phyloP scores from a whole-genome alignment of 306 rosid species.

The Trifolium pratense region DNA sequence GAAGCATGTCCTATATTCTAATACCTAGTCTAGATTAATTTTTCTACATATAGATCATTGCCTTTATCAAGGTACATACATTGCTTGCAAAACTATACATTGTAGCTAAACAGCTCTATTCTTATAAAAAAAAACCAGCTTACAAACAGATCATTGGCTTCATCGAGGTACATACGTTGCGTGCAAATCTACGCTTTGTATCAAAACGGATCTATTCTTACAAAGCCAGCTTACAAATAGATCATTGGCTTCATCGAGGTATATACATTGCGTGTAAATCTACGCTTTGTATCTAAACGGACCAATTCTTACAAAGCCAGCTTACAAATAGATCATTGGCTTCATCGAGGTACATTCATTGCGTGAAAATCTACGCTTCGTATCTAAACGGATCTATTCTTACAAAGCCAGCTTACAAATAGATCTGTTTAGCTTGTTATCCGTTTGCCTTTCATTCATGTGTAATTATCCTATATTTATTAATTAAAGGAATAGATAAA shows the following conservation, averaged over 20 bases:
- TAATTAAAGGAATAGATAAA: no score
- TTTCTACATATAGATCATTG: slow-evolving; percentile 1
- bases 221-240: not conserved
- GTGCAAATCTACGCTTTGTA: no score
- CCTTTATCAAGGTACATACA: slow-evolving; percentile 17
- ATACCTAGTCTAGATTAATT: not conserved
- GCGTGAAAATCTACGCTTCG: not conserved
- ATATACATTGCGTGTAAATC: not conserved
- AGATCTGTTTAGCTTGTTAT: not conserved
- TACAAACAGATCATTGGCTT: no score
- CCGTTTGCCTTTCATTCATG: no score
- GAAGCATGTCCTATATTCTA: not conserved
- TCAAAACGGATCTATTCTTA: no score
- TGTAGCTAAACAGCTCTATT: not conserved
- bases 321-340: not conserved
- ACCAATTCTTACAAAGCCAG: not conserved
- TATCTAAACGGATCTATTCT: not conserved
- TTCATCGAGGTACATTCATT: not conserved
- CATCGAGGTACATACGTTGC: no score
- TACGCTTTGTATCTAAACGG: not conserved
- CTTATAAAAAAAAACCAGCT: no score
- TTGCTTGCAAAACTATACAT: not conserved
- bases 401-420: not conserved
- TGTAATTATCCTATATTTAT: no score
- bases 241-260: not conserved